Evolutionary conservation across 768 basidiomycete genomes (phyloP).

Genomic region (Boletus vinaceobasis): DNA sequence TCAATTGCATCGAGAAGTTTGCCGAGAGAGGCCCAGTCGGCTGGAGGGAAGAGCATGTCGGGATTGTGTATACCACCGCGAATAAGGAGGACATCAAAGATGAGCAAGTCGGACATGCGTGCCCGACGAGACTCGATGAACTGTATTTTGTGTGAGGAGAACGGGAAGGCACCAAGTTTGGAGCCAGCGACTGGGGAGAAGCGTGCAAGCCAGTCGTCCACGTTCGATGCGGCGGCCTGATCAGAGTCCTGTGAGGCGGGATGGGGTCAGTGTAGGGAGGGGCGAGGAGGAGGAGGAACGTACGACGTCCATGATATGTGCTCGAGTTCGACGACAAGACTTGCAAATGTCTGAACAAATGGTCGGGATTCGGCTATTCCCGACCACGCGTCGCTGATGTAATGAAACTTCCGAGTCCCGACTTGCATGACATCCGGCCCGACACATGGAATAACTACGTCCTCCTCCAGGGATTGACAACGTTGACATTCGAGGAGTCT

Average conservation of each 20-base stretch:
- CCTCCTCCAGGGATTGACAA: too few species aligned
- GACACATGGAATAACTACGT: too few species aligned
- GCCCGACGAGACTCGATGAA: slow-evolving; percentile 64
- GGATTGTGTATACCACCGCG: slow-evolving; percentile 60
- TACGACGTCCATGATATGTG: slow-evolving; percentile 26
- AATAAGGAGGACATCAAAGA: slow-evolving; percentile 71
- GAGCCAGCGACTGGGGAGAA: slow-evolving; percentile 45
- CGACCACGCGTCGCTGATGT: slow-evolving; percentile 11
- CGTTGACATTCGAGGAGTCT: too few species aligned
- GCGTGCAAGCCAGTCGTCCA: slow-evolving; percentile 25
- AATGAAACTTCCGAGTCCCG: background rate
- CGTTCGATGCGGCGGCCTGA: slow-evolving; percentile 5
- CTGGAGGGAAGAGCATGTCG: slow-evolving; percentile 67
- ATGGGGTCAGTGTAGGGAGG: background rate
- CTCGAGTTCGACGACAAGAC: background rate
- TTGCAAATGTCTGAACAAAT: slow-evolving; percentile 3
- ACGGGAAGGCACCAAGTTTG: slow-evolving; percentile 50
- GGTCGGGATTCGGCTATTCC: slow-evolving; percentile 10
- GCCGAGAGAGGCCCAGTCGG: slow-evolving; percentile 49
- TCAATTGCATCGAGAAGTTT: slow-evolving; percentile 60
- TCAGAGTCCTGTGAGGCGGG: slow-evolving; percentile 14
- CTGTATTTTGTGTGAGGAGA: slow-evolving; percentile 48
- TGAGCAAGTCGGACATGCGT: slow-evolving; percentile 56
- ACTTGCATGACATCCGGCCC: background rate
- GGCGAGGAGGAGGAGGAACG: slow-evolving; percentile 11